Base-by-base conservation (phyloP, 2,329 filamentous ascomycete genomes). In the Epicoccum sorghinum region DNA sequence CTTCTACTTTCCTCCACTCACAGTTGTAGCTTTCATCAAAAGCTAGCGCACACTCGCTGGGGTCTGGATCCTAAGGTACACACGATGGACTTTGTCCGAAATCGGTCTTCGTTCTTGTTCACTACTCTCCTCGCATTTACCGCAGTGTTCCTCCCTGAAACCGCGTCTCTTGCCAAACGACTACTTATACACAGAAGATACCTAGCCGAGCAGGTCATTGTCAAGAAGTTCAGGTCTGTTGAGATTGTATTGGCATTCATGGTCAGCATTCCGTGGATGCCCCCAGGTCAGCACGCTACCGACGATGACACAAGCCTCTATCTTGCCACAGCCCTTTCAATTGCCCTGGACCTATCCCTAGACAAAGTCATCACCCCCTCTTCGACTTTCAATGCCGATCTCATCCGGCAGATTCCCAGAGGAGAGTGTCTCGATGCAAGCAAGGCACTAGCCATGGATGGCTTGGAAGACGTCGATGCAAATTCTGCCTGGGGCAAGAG, bases 261-360 rank as follows among this genome's bases (percentile, higher is more conserved):
- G 84, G 82, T 89, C 29, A 90, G 90, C 57, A 83, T 91, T 6
- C 88, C 88, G 0, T 91, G 88, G 88, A 89, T 90, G 82, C 84
- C 84, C 27, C 86, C 86, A 1, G 86, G 86, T 2, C 56, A 59
- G 77, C 85, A 88, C 64, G 87, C 85, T 69, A 86, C 86, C 8
- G 88, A 90, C 59, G 88, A 91, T 56, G 88, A 90, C 63, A 89
- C 88, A 0, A 89, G 87, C 53, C 82, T 84, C 37, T 90, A 89
- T 61, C 84, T 91, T 48, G 84, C 87, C 1, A 86, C 88, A 75
- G 88, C 88, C 1, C 77, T 88, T 8, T 87, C 86, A 0, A 85
- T 90, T 56, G 87, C 88, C 0, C 77, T 90, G 30, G 88, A 91
- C 62, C 64, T 91, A 7, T 88, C 84, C 1, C 71, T 91, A 12